A percentile compares a stretch with the other conserved stretches of the same genome.
These are phyloP conservation scores for Aspergillus persii DNA, from an alignment of 2,329 filamentous ascomycete genomes.

Conservation along the genomic window DNA sequence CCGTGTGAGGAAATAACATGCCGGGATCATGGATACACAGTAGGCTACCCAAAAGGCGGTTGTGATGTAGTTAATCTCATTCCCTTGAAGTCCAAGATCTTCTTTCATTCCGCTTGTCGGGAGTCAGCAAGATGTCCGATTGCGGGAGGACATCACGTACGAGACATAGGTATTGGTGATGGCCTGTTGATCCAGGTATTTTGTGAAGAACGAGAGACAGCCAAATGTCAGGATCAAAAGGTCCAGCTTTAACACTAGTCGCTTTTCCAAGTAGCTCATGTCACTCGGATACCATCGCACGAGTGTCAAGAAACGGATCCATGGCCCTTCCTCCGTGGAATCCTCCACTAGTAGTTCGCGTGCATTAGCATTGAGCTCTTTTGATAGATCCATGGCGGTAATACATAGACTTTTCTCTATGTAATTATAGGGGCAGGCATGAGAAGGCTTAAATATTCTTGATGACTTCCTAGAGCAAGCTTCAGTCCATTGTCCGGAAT, in stretches of 20 bases:
- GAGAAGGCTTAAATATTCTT: too few species aligned
- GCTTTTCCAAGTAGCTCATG: constrained; percentile 34
- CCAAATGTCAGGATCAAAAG: neutral
- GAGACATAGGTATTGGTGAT: neutral
- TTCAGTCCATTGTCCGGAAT: neutral
- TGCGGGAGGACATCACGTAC: neutral
- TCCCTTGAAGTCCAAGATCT: neutral
- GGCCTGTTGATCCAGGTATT: neutral
- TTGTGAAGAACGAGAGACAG: neutral
- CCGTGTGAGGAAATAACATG: constrained; percentile 38
- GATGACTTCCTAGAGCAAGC: too few species aligned
- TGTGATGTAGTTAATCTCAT: constrained; percentile 18
- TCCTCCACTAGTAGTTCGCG: neutral
- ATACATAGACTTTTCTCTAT: neutral
- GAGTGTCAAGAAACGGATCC: constrained; percentile 13
- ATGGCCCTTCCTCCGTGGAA: constrained; percentile 6
- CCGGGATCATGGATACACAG: constrained; percentile 43
- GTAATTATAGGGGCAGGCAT: too few species aligned
- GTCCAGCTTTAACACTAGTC: constrained; percentile 43
- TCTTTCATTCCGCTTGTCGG: neutral
- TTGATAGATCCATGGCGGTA: neutral
- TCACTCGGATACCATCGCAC: constrained; percentile 15
- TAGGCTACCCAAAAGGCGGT: constrained; percentile 38
- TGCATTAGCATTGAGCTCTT: neutral
- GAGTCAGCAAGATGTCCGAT: neutral